Evolutionary conservation across 106 monocot species (phyloP).

Genomic region (Dendrobium chrysotoxum): DNA sequence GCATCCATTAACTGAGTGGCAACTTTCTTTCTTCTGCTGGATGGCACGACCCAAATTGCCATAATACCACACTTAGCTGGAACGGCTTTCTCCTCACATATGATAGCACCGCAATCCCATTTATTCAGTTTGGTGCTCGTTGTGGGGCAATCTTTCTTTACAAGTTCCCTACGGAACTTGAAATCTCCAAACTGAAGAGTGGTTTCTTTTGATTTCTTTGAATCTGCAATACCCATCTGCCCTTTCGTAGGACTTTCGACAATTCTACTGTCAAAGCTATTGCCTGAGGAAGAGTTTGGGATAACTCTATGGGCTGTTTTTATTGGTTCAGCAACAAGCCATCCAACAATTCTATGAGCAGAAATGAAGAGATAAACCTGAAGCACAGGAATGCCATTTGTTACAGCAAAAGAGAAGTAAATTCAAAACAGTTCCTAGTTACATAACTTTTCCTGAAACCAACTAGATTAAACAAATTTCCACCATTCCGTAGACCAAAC

Average conservation of each 20-base stretch:
- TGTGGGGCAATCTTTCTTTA: constrained; percentile 14
- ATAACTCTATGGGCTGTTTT: constrained; percentile 62
- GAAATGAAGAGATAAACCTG: constrained; percentile 71
- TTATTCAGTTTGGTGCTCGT: constrained; percentile 10
- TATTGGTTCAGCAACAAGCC: constrained; percentile 80
- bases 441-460: too few species aligned
- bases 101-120: constrained; percentile 48
- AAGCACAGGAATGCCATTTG: neutral
- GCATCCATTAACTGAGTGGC: constrained; percentile 53
- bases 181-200: constrained; percentile 57
- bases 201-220: constrained; percentile 6
- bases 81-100: constrained; percentile 63
- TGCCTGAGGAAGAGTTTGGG: constrained; percentile 8
- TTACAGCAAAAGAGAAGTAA: neutral
- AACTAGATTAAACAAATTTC: neutral
- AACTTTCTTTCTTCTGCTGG: constrained; percentile 13
- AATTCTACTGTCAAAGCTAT: neutral
- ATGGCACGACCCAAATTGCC: constrained; percentile 23
- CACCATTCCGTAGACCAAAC: neutral
- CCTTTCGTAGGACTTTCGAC: neutral
- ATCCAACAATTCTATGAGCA: constrained; percentile 59
- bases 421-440: neutral
- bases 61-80: constrained; percentile 29
- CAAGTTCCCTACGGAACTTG: constrained; percentile 54
- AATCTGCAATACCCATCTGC: neutral